phyloP scores from a whole-genome alignment of 169 alveolate genomes.

The Plasmodium blacklocki region DNA sequence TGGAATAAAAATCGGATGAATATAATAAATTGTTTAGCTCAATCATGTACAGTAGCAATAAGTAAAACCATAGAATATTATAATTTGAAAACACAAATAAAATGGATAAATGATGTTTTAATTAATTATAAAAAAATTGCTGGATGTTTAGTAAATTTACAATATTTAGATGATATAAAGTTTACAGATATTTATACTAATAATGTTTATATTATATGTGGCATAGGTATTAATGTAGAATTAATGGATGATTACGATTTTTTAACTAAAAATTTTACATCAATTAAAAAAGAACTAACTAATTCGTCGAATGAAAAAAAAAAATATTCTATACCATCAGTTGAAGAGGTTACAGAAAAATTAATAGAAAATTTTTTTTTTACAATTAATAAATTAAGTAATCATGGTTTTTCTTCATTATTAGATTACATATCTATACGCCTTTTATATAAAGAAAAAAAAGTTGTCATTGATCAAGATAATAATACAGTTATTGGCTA shows the following conservation, averaged over 20 bases:
- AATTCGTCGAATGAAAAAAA: neutral
- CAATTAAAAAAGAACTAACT: slow-evolving; percentile 30
- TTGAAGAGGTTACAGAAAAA: slow-evolving; percentile 43
- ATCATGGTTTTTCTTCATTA: slow-evolving; percentile 9
- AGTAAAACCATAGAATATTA: slow-evolving; percentile 53
- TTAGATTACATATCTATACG: slow-evolving; percentile 32
- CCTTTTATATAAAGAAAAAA: slow-evolving; percentile 11
- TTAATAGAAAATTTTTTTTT: slow-evolving; percentile 11
- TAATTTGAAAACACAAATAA: slow-evolving; percentile 24
- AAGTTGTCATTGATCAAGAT: slow-evolving; percentile 15
- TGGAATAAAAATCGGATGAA: slow-evolving; percentile 29
- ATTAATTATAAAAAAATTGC: slow-evolving; percentile 34
- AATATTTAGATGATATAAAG: neutral
- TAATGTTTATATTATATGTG: slow-evolving; percentile 44
- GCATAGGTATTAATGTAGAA: slow-evolving; percentile 52
- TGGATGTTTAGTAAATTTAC: slow-evolving; percentile 39
- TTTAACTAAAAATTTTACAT: slow-evolving; percentile 25
- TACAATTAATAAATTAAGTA: neutral
- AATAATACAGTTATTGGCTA: slow-evolving; percentile 13
- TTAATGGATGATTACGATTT: slow-evolving; percentile 17
- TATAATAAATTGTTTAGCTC: slow-evolving; percentile 6
- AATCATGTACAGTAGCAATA: slow-evolving; percentile 32
- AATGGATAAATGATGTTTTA: slow-evolving; percentile 45
- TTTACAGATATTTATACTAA: neutral
- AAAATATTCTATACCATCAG: slow-evolving; percentile 19